Base-by-base conservation (phyloP, 306 rosid species). In the Fragaria iinumae region DNA sequence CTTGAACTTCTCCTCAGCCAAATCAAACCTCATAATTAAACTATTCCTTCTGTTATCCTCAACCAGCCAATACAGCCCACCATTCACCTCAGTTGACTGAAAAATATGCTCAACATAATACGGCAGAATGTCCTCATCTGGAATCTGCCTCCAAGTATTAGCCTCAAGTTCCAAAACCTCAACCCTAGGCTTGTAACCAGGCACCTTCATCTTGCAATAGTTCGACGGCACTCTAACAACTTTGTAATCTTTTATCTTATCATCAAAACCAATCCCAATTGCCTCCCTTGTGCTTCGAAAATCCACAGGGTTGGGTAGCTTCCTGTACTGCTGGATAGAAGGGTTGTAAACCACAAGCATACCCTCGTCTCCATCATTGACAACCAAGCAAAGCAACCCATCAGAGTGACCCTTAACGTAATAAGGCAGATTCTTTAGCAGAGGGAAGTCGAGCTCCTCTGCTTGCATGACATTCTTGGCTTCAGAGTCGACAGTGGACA, bases 321-420 rank as follows among this genome's bases (percentile, higher is more conserved):
- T 83, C 79, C 66, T 77, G 69, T 79, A 62, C 80, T 76, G 72
- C 4, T 63, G 47, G 57, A 82, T 87, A 2, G 88, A 73, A 1
- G 90, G 84, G 43, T 87, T 84, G 84, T 82, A 87, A 27, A 87
- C 14, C 44, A 81, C 45, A 43, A 82, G 83, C 29, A 67, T 32
- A 9, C 88, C 86, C 32, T 76, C 77, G 8, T 32, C 4, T 5
- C 86, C 81, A 29, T 87, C 84, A n/a, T 71, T 84, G 75, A 82
- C 34, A n/a, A 87, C 85, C 27, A 79, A 3, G 53, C 88, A 84
- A 23, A 87, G 45, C 32, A 87, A 52, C 16, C 90, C 90, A 21
- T 87, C 81, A 48, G 81, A 87, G 62, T 84, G 88, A 6, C 88
- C 90, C 68, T 87, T 87, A 0, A 87, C 90, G 43, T 80, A 84